Conservation (phyloP, 2,329 filamentous ascomycete species). For the Stagonosporopsis cucurbitacearum region DNA sequence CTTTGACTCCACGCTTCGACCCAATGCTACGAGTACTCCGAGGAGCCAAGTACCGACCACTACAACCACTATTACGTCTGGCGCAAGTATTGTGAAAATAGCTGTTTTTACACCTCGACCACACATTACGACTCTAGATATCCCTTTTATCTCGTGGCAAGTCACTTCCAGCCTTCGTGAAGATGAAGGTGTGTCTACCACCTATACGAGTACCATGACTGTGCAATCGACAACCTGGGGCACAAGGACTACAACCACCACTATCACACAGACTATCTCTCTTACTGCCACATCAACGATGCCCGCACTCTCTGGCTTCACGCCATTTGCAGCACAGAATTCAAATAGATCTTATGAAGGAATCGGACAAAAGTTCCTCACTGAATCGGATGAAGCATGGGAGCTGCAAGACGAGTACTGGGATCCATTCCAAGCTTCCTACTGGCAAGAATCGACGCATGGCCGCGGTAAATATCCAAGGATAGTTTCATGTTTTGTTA, state of each 20-base stretch:
- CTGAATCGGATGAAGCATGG: background rate
- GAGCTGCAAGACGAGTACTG: constrained; percentile 2
- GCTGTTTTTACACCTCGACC: too few relatives aligned
- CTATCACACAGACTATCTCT: background rate
- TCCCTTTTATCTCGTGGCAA: background rate
- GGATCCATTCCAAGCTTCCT: background rate
- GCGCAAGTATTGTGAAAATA: too few relatives aligned
- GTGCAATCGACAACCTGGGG: background rate
- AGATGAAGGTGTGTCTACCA: background rate
- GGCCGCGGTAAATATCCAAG: background rate
- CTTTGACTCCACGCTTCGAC: background rate
- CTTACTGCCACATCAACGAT: background rate
- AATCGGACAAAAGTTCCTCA: background rate
- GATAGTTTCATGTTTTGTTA: background rate
- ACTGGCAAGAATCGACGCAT: background rate
- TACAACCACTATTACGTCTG: too few relatives aligned
- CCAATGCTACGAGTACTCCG: too few relatives aligned
- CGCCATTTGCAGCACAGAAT: background rate
- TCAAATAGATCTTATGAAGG: background rate
- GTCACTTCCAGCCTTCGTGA: background rate
- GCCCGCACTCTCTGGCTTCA: background rate
- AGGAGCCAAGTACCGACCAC: too few relatives aligned
- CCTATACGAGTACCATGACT: constrained; percentile 1
- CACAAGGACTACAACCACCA: background rate
- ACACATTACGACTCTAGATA: background rate